Base-by-base conservation (phyloP, 345 rosid genomes). In the Gossypium ekmanianum region DNA sequence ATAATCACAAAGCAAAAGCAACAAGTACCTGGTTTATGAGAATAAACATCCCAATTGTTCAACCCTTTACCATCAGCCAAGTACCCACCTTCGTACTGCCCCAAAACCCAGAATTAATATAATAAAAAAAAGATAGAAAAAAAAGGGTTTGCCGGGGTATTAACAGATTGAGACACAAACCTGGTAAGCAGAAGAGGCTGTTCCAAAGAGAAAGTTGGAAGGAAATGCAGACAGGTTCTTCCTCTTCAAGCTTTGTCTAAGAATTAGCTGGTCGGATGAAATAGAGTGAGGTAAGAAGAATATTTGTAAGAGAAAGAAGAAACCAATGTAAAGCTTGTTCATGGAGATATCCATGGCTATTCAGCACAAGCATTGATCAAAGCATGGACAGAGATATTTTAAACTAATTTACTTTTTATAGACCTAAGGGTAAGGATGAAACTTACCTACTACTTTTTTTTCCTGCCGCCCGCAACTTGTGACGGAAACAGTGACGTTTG, bases 81-180 rank as follows among this genome's bases (percentile, higher is more conserved):
- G 75, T 76, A 84, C 62, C 88, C 91, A 75, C 89, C 91, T 79
- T 88, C 89, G 67, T 75, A 81, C 91, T 86, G 78, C 41, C n/a
- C 41, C n/a, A 61, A 55, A 50, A 34, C 7, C 41, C 41, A 34
- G 41, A 34, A 34, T 34, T 34, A 34, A 34, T 34, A 34, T 34
- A 34, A 34, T 34, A 34, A 27, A 0, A 29, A 29, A 29, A 29
- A 0, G 2, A 0, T 0, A 0, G 2, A 26, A 27, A 27, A 29
- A 29, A 34, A 34, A 34, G 5, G 41, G 41, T 34, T 34, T 34
- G 7, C 41, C 0, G 7, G 41, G 41, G 41, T 34, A 34, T 34
- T 34, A 34, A 34, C 7, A 34, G 41, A 34, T 34, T 34, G 57
- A 6, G 66, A 43, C 48, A 16, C 63, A 43, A 48, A 77, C 79